A percentile compares a stretch with the other conserved stretches of the same genome.
These are phyloP conservation scores for Colletotrichum sp. DNA, from an alignment of 2,329 filamentous ascomycete species.

Conservation along the genomic window DNA sequence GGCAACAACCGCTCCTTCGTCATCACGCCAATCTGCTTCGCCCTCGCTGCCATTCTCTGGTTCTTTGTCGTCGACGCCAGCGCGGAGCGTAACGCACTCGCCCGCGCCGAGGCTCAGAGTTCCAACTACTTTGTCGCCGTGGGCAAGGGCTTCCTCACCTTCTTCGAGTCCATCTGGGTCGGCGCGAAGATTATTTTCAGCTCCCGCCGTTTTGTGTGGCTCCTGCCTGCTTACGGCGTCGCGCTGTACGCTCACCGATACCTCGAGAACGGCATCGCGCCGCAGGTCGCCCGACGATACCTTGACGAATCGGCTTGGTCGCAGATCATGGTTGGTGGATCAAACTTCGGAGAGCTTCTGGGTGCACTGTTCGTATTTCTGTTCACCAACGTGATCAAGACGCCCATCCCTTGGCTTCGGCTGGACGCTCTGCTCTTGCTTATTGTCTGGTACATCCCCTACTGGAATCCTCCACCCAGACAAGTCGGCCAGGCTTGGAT, in stretches of 20 bases:
- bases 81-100: constrained; percentile 28
- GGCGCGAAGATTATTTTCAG: constrained; percentile 51
- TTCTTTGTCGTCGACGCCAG: constrained; percentile 49
- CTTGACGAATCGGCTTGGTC: constrained; percentile 52
- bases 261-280: constrained; percentile 53
- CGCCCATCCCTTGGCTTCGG: constrained; percentile 56
- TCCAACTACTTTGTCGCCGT: neutral
- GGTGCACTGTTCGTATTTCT: constrained; percentile 54
- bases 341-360: constrained; percentile 54
- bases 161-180: constrained; percentile 46
- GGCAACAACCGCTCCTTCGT: constrained; percentile 58
- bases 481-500: constrained; percentile 45
- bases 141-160: neutral
- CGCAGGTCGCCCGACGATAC: constrained; percentile 49
- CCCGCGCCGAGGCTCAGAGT: constrained; percentile 23
- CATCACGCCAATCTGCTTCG: constrained; percentile 53
- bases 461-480: constrained; percentile 43
- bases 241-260: constrained; percentile 56
- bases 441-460: constrained; percentile 54
- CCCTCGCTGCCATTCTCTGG: constrained; percentile 44
- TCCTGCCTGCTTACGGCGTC: constrained; percentile 52
- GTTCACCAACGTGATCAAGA: constrained; percentile 51
- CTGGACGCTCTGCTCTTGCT: constrained; percentile 49
- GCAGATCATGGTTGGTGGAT: constrained; percentile 55
- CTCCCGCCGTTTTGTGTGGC: constrained; percentile 52